Conservation (phyloP, 495 filamentous ascomycete species). For the Podospora fimiseda region DNA sequence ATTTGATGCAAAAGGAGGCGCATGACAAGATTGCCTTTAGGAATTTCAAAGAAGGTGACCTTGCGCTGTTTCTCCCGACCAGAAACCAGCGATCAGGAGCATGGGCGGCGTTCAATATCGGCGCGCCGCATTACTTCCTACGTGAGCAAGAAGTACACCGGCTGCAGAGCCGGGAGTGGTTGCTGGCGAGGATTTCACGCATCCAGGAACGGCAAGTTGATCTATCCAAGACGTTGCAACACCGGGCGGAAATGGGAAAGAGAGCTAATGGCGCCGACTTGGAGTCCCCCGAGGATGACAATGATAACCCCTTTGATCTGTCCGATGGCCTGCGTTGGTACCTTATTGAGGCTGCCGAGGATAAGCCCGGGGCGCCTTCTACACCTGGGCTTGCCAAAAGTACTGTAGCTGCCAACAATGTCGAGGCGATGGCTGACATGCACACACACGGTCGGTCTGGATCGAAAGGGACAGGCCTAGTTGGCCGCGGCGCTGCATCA, state of each 20-base stretch:
- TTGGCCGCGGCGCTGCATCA: slow-evolving; percentile 27
- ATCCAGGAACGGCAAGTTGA: slow-evolving; percentile 93
- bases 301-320: slow-evolving; percentile 96
- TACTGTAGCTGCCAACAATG: slow-evolving; percentile 81
- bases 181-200: slow-evolving; percentile 86
- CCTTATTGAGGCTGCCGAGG: slow-evolving; percentile 84
- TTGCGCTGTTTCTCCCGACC: slow-evolving; percentile 92
- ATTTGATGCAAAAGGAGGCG: slow-evolving; percentile 75
- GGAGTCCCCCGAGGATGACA: slow-evolving; percentile 55
- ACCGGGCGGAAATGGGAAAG: slow-evolving; percentile 8
- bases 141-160: slow-evolving; percentile 87
- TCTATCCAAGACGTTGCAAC: slow-evolving; percentile 61
- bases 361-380: slow-evolving; percentile 88
- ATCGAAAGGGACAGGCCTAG: slow-evolving; percentile 43
- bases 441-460: slow-evolving; percentile 46
- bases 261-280: slow-evolving; percentile 25
- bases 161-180: slow-evolving; percentile 77
- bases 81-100: slow-evolving; percentile 87
- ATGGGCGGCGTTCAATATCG: slow-evolving; percentile 98
- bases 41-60: slow-evolving; percentile 92
- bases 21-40: slow-evolving; percentile 96
- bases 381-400: slow-evolving; percentile 84
- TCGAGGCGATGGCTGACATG: slow-evolving; percentile 64
- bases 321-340: slow-evolving; percentile 96
- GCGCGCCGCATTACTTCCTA: slow-evolving; percentile 93